Base-by-base conservation (phyloP, 2,329 filamentous ascomycete species). In the Nemania sp. region DNA sequence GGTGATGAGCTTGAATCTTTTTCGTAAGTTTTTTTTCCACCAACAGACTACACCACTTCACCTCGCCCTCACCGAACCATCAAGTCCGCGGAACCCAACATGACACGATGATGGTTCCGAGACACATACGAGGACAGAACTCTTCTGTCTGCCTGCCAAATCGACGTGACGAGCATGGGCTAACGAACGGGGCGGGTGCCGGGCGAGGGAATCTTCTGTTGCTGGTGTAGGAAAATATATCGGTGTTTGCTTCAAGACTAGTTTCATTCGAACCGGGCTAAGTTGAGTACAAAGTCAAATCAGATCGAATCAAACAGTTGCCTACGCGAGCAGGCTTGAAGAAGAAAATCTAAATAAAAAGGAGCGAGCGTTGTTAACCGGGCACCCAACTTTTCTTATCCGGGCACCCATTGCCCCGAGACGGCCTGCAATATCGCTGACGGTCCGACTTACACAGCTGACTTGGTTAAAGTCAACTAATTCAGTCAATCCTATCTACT, bases 221-320 rank as follows among this genome's bases (percentile, higher is more conserved):
- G 25, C 25, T 29, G 25, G 4, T 29, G 25, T 7, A 29, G 25
- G 7, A 4, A 29, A 7, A 29, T 29, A 29, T 54, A 20, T 60
- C 57, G 53, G 57, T 60, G 15, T 57, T 53, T 63, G 42, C 53
- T 56, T 54, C 40, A 25, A 63, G 57, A 63, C 57, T 46, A 54
- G 49, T 12, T 47, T 40, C 42, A 40, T 47, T 45, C n/a, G 39
- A 43, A 25, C 29, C 42, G 15, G 51, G 13, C 40, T 45, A 39
- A 52, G 17, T 29, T 46, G 43, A 59, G 37, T 18, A 20, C 46
- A 37, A 21, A 17, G 34, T 42, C 13, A 53, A 29, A 21, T 17
- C 11, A 15, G 17, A 29, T 29, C 25, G 7, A 7, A 29, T 29
- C 25, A 29, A 29, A n/a, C n/a, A n/a, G n/a, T n/a, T 29, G n/a